Percentiles rank a stretch among this genome's conserved stretches.
These are phyloP conservation scores for Lenzites betulinus DNA, from an alignment of 768 basidiomycete species.

Conservation along the genomic window DNA sequence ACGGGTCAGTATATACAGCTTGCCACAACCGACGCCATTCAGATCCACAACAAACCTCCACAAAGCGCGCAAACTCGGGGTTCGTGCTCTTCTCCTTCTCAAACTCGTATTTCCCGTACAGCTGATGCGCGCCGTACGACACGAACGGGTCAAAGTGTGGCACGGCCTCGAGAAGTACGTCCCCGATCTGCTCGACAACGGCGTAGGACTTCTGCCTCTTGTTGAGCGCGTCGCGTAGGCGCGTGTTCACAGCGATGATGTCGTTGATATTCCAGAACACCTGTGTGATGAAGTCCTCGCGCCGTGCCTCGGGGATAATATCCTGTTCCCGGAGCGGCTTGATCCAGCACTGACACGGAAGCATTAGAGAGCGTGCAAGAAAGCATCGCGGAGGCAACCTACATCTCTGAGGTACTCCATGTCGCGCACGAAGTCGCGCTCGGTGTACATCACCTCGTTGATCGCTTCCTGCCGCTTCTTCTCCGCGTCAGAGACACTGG, in stretches of 20 bases:
- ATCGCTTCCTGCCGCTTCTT: slow-evolving; percentile 98
- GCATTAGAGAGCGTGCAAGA: background rate
- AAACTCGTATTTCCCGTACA: slow-evolving; percentile 98
- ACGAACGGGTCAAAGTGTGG: slow-evolving; percentile 93
- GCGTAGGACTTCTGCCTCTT: slow-evolving; percentile 96
- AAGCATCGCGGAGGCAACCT: slow-evolving; percentile 34
- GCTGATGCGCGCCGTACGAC: slow-evolving; percentile 92
- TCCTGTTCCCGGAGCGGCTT: slow-evolving; percentile 77
- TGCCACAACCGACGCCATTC: background rate
- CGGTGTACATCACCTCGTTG: slow-evolving; percentile 94
- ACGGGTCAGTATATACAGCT: background rate
- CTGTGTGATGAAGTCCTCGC: slow-evolving; percentile 86
- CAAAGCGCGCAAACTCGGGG: slow-evolving; percentile 90
- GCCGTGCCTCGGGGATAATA: slow-evolving; percentile 73
- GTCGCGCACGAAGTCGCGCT: slow-evolving; percentile 96
- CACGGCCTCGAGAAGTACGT: slow-evolving; percentile 85
- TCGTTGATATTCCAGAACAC: slow-evolving; percentile 99
- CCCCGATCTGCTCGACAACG: slow-evolving; percentile 89
- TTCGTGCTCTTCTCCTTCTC: slow-evolving; percentile 98
- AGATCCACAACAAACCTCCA: slow-evolving; percentile 72
- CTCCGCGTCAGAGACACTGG: slow-evolving; percentile 89
- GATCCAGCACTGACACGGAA: slow-evolving; percentile 72
- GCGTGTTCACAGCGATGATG: slow-evolving; percentile 88
- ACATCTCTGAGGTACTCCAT: slow-evolving; percentile 98
- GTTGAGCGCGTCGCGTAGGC: slow-evolving; percentile 89